Conservation (phyloP, 305 asterid species). For the Solanum hybrid region DNA sequence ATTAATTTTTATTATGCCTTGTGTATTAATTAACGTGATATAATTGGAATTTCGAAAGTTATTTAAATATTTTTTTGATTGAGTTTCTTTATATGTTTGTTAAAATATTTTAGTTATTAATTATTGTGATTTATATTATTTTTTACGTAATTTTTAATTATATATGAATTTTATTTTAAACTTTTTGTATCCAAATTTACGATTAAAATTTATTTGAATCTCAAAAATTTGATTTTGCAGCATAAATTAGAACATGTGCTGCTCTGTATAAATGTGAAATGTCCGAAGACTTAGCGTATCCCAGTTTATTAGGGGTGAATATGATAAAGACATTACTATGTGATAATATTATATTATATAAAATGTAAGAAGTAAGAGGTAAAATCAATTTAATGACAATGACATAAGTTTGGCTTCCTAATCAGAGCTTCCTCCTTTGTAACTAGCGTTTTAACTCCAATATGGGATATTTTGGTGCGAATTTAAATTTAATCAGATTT, state of each 20-base stretch:
- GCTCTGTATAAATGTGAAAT: background rate
- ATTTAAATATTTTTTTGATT: too few relatives aligned
- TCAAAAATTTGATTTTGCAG: background rate
- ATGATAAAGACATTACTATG: background rate
- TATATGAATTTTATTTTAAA: background rate
- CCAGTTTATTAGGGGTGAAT: background rate
- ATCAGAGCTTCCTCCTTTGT: background rate
- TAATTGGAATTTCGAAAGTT: background rate
- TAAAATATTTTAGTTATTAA: background rate
- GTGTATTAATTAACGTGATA: background rate
- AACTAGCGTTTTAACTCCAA: too few relatives aligned
- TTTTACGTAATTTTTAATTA: background rate
- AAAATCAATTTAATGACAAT: background rate
- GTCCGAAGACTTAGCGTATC: background rate
- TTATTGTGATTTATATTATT: background rate
- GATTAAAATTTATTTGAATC: background rate
- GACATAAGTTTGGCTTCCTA: background rate
- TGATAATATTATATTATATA: background rate
- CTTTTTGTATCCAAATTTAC: fast-evolving
- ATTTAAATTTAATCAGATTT: too few relatives aligned
- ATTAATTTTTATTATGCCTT: background rate
- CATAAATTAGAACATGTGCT: background rate
- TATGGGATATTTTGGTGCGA: fast-evolving
- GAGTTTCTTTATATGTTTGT: background rate
- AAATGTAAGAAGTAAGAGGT: background rate